Evolutionary conservation across 306 rosid species (phyloP).

Genomic region (Castanea mollissima): DNA sequence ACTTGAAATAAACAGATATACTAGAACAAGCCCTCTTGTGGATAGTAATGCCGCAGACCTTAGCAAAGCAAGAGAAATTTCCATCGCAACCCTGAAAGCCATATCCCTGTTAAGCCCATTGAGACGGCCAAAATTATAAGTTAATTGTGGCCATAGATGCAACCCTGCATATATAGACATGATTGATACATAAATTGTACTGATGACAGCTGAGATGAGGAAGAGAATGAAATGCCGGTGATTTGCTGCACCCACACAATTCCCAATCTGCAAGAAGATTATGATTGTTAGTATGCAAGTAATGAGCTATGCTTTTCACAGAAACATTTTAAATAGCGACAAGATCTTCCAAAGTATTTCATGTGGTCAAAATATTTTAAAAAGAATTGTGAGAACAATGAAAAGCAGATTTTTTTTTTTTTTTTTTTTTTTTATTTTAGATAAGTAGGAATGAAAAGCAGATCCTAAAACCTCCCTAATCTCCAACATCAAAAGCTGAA

Average conservation of each 20-base stretch:
- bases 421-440: too few species aligned
- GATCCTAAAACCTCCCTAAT: too few species aligned
- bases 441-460: too few species aligned
- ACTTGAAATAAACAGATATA: slow-evolving; percentile 70
- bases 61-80: slow-evolving; percentile 40
- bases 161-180: slow-evolving; percentile 52
- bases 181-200: slow-evolving; percentile 63
- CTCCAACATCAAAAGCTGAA: too few species aligned
- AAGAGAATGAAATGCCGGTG: slow-evolving; percentile 77
- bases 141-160: slow-evolving; percentile 61
- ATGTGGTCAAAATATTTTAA: too few species aligned
- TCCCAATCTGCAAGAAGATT: slow-evolving; percentile 77
- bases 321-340: neutral
- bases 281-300: slow-evolving; percentile 20
- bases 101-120: slow-evolving; percentile 23
- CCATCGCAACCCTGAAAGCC: slow-evolving; percentile 36
- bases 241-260: slow-evolving; percentile 95
- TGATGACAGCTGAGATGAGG: slow-evolving; percentile 73
- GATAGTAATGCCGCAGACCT: slow-evolving; percentile 62
- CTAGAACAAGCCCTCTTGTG: slow-evolving; percentile 69
- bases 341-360: neutral
- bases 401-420: too few species aligned
- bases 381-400: too few species aligned
- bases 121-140: slow-evolving; percentile 6
- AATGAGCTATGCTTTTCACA: neutral